Conservation (phyloP, 768 basidiomycete genomes). For the Gyrodon lividus region DNA sequence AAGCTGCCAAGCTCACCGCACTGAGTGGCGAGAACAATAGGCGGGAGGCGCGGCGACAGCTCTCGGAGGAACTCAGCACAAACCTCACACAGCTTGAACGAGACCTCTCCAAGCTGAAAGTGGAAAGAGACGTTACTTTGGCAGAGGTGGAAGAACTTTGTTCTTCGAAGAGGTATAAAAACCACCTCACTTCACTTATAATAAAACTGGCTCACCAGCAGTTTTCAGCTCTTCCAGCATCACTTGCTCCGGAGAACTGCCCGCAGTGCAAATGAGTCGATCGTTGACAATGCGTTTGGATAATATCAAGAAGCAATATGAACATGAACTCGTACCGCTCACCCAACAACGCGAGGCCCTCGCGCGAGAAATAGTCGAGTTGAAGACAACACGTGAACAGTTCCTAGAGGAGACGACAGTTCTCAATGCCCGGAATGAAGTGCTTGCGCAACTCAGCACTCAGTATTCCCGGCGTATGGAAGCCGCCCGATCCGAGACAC, state of each 20-base stretch:
- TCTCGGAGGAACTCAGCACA: slow-evolving; percentile 75
- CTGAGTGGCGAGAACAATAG: slow-evolving; percentile 75
- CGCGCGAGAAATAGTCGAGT: slow-evolving; percentile 78
- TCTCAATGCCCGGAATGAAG: slow-evolving; percentile 89
- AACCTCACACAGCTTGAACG: slow-evolving; percentile 78
- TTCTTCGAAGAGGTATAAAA: slow-evolving; percentile 62
- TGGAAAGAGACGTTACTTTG: slow-evolving; percentile 86
- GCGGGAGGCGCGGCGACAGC: slow-evolving; percentile 75
- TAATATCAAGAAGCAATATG: slow-evolving; percentile 82
- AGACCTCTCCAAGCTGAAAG: slow-evolving; percentile 82
- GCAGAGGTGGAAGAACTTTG: slow-evolving; percentile 93
- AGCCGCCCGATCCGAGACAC: slow-evolving; percentile 16
- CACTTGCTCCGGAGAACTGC: slow-evolving; percentile 32
- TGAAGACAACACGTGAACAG: slow-evolving; percentile 81
- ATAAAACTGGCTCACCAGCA: slow-evolving; percentile 23
- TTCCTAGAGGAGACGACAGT: slow-evolving; percentile 91
- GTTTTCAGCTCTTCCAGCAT: slow-evolving; percentile 27
- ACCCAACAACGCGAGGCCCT: slow-evolving; percentile 79
- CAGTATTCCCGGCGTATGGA: slow-evolving; percentile 84
- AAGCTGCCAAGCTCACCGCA: slow-evolving; percentile 84
- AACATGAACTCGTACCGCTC: slow-evolving; percentile 81
- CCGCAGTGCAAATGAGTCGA: slow-evolving; percentile 50
- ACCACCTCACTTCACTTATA: background rate
- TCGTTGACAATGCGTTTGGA: slow-evolving; percentile 86
- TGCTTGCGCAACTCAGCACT: slow-evolving; percentile 83